A percentile compares a stretch with the other conserved stretches of the same genome.
Evolutionary conservation across 225 moss, liverwort and hornwort genomes (phyloP).

Genomic region (Bryoerythrophyllum caledonicum): DNA sequence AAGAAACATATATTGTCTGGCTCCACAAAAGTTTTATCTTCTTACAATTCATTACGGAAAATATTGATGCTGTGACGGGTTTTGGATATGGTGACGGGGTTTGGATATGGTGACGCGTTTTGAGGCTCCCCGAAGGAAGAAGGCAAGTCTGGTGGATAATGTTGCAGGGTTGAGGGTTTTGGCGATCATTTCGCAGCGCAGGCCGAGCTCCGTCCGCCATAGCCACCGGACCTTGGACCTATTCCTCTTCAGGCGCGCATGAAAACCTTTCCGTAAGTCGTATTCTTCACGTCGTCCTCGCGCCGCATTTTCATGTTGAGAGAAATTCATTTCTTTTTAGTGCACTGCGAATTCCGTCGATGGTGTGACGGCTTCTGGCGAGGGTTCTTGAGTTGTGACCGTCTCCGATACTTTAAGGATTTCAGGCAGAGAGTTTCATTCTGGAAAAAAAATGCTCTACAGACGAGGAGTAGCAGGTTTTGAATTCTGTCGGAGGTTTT

Average conservation of each 20-base stretch:
- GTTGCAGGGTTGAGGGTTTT: constrained; percentile 25
- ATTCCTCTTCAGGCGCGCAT: constrained; percentile 8
- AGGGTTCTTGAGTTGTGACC: too few species aligned
- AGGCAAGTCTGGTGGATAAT: constrained; percentile 24
- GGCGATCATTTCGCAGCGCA: neutral
- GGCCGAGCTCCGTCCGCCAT: constrained; percentile 23
- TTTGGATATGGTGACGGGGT: too few species aligned
- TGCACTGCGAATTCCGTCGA: neutral
- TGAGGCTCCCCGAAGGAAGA: neutral
- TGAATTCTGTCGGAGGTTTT: neutral
- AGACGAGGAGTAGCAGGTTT: neutral
- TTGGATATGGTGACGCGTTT: neutral
- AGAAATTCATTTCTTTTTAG: neutral
- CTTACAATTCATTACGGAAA: too few species aligned
- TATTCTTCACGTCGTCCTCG: neutral
- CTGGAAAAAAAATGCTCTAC: neutral
- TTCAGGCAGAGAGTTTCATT: neutral
- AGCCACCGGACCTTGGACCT: neutral
- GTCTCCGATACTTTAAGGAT: too few species aligned
- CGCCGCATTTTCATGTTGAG: neutral
- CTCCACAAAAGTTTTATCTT: too few species aligned
- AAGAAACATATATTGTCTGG: too few species aligned
- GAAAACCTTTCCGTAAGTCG: constrained; percentile 2
- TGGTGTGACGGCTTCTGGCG: too few species aligned
- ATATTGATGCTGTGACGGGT: too few species aligned